These are phyloP conservation scores for Rosa multiflora DNA, from an alignment of 306 rosid genomes.

Conservation along the genomic window DNA sequence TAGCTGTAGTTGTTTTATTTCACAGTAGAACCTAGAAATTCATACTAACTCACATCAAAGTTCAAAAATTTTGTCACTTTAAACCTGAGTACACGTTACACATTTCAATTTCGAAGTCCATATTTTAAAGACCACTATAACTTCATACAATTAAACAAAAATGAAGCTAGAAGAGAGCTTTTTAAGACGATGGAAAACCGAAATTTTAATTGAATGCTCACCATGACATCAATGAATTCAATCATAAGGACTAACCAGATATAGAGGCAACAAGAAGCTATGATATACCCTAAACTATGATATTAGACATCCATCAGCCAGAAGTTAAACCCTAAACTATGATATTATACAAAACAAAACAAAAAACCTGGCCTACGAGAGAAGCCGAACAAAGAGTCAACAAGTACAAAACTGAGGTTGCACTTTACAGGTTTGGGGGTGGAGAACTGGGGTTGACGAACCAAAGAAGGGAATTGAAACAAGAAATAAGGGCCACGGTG, in stretches of 20 bases:
- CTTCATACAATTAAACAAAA: neutral
- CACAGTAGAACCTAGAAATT: neutral
- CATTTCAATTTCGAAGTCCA: neutral
- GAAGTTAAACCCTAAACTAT: no score
- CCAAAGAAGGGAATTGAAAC: no score
- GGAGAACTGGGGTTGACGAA: no score
- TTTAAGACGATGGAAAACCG: no score
- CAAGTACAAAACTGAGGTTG: neutral
- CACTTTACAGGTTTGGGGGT: no score
- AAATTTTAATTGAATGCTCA: neutral
- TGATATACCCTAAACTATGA: no score
- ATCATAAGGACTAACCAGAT: neutral
- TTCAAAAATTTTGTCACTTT: neutral
- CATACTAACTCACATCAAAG: no score
- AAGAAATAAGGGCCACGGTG: no score
- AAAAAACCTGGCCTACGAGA: neutral
- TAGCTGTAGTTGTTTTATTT: neutral
- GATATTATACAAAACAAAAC: no score
- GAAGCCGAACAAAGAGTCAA: neutral
- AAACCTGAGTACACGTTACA: neutral
- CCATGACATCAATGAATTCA: neutral
- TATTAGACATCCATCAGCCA: no score
- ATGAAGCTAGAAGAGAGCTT: neutral
- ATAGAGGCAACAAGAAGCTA: no score
- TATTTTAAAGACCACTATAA: neutral